A percentile compares a stretch with the other conserved stretches of the same genome.
Conservation (phyloP, 306 rosid genomes). For the Castanopsis chinensis region DNA sequence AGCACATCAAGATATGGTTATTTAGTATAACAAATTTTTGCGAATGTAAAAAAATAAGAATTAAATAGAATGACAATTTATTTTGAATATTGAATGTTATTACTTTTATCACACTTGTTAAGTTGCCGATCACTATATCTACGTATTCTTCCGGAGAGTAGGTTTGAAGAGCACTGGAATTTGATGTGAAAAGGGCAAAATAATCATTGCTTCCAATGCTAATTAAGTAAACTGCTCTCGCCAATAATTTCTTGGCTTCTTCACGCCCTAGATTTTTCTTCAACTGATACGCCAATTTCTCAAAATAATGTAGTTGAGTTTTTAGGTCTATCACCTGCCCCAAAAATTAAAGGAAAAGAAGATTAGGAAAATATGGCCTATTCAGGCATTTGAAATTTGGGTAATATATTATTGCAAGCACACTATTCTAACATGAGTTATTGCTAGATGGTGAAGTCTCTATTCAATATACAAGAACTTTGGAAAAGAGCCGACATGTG, state of each 20-base stretch:
- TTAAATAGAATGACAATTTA: background rate
- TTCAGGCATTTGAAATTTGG: background rate
- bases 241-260: conserved; percentile 27
- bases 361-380: background rate
- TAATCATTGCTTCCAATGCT: conserved; percentile 47
- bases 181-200: background rate
- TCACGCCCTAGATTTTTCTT: conserved; percentile 32
- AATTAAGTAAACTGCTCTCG: conserved; percentile 48
- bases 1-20: background rate
- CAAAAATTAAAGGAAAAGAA: background rate
- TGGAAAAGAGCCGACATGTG: too few species aligned
- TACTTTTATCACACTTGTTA: conserved; percentile 34
- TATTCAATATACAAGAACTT: background rate
- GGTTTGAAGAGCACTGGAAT: conserved; percentile 3
- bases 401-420: background rate
- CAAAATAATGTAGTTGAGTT: conserved; percentile 42
- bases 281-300: conserved; percentile 27
- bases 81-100: too few species aligned
- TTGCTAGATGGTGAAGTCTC: background rate
- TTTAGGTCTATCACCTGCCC: conserved; percentile 39
- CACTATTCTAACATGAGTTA: background rate
- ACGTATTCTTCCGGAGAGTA: conserved; percentile 27
- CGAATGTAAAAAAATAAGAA: background rate
- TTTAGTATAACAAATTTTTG: background rate
- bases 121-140: conserved; percentile 42